Base-by-base conservation (phyloP, 768 basidiomycete genomes). In the Lentinula sp. region DNA sequence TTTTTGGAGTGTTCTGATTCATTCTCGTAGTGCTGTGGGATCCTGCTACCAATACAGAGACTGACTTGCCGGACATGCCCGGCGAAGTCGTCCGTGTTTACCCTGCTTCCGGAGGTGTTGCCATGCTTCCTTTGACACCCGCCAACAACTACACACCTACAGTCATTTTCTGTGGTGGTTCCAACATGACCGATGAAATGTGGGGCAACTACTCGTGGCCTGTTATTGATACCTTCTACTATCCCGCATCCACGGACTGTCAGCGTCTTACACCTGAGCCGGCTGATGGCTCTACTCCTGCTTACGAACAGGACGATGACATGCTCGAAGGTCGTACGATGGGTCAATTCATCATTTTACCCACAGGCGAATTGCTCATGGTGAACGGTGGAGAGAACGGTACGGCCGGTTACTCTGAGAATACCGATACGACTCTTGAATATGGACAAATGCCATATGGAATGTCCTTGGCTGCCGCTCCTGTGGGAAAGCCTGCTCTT, bases 61-160 rank as follows among this genome's bases (percentile, higher is more conserved):
- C 80, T 0, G 74, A 77, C 2, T 79, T 92, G 6, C 90, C 91
- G 2, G 73, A 82, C 63, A 91, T 91, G 89, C 91, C 90, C 0
- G 77, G 78, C 33, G 75, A 79, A 48, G 85, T 95, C 48, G 85
- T 84, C 28, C 88, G 93, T 36, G 90, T 93, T 4, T 95, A 95
- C 69, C 94, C 94, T 12, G 95, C 90, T 0, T 93, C 93, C 7
- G 93, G 91, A 33, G 95, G 88, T 0, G 82, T 82, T 3, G 90
- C 90, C 43, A 93, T 98, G 89, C 81, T 98, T 0, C 95, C 95
- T 6, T 80, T 98, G 16, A 95, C 91, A 1, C 89, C 91, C 4
- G 88, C 80, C 33, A 97, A 96, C 76, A 88, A 91, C 70, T 98
- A 91, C 71, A 84, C 80, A 0, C 91, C 89, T 0, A 92, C 93